These are phyloP conservation scores for Dioscorea cayenensis DNA, from an alignment of 116 monocot genomes.

Conservation along the genomic window DNA sequence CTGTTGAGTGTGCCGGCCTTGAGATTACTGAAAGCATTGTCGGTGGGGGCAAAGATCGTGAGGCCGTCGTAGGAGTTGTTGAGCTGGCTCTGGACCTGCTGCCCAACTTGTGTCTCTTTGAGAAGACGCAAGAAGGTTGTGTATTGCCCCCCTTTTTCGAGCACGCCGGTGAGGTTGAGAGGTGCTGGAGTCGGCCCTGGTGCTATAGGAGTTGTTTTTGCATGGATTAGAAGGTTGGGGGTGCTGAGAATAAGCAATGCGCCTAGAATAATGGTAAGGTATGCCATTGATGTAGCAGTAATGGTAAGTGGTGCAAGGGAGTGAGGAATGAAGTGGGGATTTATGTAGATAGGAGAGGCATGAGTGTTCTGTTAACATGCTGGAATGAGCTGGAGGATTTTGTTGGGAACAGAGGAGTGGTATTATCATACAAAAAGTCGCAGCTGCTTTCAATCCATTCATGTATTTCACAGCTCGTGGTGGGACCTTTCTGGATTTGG, in stretches of 20 bases:
- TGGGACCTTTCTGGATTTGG: too few species aligned
- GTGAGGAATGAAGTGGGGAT: conserved; percentile 1
- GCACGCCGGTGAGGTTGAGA: conserved; percentile 52
- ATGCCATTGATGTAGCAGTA: not conserved
- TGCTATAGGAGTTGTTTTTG: conserved; percentile 14
- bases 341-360: not conserved
- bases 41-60: conserved; percentile 77
- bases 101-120: conserved; percentile 48
- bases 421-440: not conserved
- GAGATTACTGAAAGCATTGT: conserved; percentile 61
- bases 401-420: not conserved
- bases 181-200: conserved; percentile 34
- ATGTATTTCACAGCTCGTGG: too few species aligned
- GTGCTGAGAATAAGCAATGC: conserved; percentile 16
- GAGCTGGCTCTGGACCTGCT: conserved; percentile 55
- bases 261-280: not conserved
- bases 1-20: conserved; percentile 69
- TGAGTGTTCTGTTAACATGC: not conserved
- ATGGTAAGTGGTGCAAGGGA: not conserved
- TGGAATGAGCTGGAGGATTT: conserved; percentile 9
- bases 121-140: conserved; percentile 50
- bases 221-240: not conserved
- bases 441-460: too few species aligned
- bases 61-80: conserved; percentile 61
- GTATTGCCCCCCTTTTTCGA: conserved; percentile 68